Evolutionary conservation across 2,329 filamentous ascomycete genomes (phyloP), one percentile per base, ranked within the genome.

Genomic region (Peltaster fructicola): DNA sequence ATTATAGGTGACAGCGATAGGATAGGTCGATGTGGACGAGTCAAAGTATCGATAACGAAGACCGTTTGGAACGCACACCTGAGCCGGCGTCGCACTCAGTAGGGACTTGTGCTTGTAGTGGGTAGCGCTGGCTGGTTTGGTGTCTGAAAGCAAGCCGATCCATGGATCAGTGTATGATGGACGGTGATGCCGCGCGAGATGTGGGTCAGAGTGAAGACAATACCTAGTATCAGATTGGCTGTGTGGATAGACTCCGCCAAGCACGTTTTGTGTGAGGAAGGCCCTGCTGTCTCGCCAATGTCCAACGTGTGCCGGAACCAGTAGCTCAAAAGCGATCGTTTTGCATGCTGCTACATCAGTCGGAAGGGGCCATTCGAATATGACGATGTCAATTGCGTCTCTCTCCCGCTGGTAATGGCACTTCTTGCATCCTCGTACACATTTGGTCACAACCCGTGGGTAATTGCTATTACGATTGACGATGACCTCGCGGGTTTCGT

Each of bases 291-390:
- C 54, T 8, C 68, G 52, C 39, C 69, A 73, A 0, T 45, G 41
- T 3, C 46, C 44, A 12, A 68, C 56, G 4, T 45, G 45, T 3
- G 35, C 15, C 0, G 67, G 66, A 12, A 52, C 48, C 0, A 26
- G 31, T 1, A 71, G 41, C 31, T 72, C 67, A 24, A 71, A 67
- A 0, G 70, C 32, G 0, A 63, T 43, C 0, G 49, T 50, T 15
- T 58, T 56, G n/a, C 47, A 47, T 7, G 51, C 35, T 3, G 41
- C 30, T 0, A 38, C 22, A 2, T 48, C 28, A 0, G 24, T 18
- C 3, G 65, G 65, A 1, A 71, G 45, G 1, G 55, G 59, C 25
- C 59, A 47, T 34, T 71, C 66, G 20, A 62, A 54, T 2, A 59
- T 40, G 1, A 32, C 6, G 11, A 71, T 67, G 7, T 30, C 38